These are phyloP conservation scores for Agarophyton chilense DNA, from an alignment of 23 red algal species.

Conservation along the genomic window DNA sequence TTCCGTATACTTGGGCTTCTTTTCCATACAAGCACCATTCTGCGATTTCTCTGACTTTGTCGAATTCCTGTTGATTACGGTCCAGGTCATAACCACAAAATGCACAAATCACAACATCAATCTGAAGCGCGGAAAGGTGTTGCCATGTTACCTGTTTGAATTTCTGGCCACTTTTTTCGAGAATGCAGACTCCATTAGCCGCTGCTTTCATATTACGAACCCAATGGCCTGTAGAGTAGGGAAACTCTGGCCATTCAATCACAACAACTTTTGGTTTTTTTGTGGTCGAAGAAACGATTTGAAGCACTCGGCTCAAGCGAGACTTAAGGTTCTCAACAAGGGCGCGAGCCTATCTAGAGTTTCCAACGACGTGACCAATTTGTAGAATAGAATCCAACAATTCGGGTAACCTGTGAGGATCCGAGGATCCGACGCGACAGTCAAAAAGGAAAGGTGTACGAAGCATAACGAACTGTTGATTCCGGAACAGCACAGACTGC, in stretches of 20 bases:
- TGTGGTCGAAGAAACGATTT: neutral
- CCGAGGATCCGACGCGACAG: constrained; percentile 27
- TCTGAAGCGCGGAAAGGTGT: neutral
- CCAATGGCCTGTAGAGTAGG: constrained; percentile 60
- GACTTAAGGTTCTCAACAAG: constrained; percentile 22
- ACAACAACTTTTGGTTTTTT: constrained; percentile 33
- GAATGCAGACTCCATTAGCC: constrained; percentile 47
- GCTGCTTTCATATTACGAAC: constrained; percentile 48
- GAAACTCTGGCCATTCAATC: constrained; percentile 63
- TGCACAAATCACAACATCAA: constrained; percentile 57
- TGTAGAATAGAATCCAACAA: constrained; percentile 37
- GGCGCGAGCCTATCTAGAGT: neutral
- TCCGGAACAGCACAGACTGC: constrained; percentile 67
- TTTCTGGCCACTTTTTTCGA: constrained; percentile 29
- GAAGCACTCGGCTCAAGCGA: constrained; percentile 11
- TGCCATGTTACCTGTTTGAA: constrained; percentile 37
- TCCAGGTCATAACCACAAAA: constrained; percentile 61
- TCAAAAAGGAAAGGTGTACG: constrained; percentile 16
- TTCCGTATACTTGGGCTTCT: constrained; percentile 30
- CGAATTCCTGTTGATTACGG: constrained; percentile 29
- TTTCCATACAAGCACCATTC: constrained; percentile 26
- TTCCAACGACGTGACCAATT: constrained; percentile 35
- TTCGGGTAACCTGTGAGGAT: constrained; percentile 46
- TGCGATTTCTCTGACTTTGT: neutral
- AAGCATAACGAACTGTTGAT: constrained; percentile 13